Conservation (phyloP, 2,329 filamentous ascomycete genomes). For the Colletotrichum karsti region DNA sequence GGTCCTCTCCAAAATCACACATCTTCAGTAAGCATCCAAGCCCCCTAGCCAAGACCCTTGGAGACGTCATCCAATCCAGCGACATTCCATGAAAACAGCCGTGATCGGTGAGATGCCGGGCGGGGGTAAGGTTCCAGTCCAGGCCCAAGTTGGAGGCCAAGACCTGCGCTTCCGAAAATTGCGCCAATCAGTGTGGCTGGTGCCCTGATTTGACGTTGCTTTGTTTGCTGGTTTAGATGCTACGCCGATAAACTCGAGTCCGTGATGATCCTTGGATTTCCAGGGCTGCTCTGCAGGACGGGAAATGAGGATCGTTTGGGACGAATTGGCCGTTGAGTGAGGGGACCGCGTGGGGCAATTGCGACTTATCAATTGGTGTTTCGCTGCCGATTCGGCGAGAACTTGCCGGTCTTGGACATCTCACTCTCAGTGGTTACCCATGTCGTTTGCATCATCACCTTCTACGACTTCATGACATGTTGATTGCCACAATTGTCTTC, state of each 20-base stretch:
- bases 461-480: too few species aligned
- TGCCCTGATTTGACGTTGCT: not conserved
- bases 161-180: not conserved
- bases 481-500: too few species aligned
- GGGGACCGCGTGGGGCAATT: constrained; percentile 5
- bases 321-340: not conserved
- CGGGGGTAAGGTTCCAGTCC: not conserved
- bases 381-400: constrained; percentile 7
- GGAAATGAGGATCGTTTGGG: constrained; percentile 12
- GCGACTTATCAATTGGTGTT: not conserved
- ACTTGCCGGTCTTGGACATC: not conserved
- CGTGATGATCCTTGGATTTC: constrained; percentile 13
- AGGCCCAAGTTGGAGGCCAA: not conserved
- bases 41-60: not conserved
- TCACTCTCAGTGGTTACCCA: too few species aligned
- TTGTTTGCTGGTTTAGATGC: not conserved
- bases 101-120: constrained; percentile 2
- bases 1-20: not conserved
- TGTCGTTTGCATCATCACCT: too few species aligned
- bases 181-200: not conserved
- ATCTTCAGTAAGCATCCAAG: not conserved
- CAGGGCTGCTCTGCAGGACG: not conserved
- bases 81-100: not conserved
- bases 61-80: constrained; percentile 20
- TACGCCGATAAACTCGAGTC: not conserved